phyloP scores from a whole-genome alignment of 2,329 filamentous ascomycete genomes.

The Cercospora janseana region DNA sequence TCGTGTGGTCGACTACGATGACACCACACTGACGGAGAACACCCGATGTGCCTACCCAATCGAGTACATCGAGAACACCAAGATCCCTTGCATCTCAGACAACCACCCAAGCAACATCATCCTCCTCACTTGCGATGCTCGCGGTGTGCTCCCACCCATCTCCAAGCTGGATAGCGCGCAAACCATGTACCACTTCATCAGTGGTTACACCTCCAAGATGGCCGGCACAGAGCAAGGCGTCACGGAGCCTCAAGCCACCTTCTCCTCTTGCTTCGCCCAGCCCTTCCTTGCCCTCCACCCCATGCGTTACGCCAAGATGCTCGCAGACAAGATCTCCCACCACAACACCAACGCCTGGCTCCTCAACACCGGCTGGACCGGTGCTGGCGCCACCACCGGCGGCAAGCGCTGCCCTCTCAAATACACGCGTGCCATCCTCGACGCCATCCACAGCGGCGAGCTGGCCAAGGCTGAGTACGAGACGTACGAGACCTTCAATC shows the following conservation, averaged over 20 bases:
- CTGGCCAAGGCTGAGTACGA: conserved; percentile 92
- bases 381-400: conserved; percentile 79
- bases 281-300: conserved; percentile 98
- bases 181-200: conserved; percentile 99
- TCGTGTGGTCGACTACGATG: conserved; percentile 92
- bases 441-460: conserved; percentile 95
- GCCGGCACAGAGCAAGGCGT: conserved; percentile 96
- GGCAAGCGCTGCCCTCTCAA: conserved; percentile 97
- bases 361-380: conserved; percentile 97
- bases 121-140: conserved; percentile 94
- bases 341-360: conserved; percentile 98
- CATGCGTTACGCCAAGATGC: conserved; percentile 98
- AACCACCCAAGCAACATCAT: conserved; percentile 96
- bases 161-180: conserved; percentile 92
- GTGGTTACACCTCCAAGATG: conserved; percentile 99
- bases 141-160: conserved; percentile 94
- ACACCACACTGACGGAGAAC: conserved; percentile 93
- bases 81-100: conserved; percentile 88
- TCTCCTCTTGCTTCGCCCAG: conserved; percentile 98
- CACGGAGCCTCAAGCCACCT: conserved; percentile 95
- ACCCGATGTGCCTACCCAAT: conserved; percentile 98
- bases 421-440: conserved; percentile 97
- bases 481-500: conserved; percentile 94
- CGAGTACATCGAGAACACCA: conserved; percentile 98
- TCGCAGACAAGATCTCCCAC: conserved; percentile 93